Evolutionary conservation across 352 stramenopile species (phyloP).

Genomic region (Blastocystis sp.): DNA sequence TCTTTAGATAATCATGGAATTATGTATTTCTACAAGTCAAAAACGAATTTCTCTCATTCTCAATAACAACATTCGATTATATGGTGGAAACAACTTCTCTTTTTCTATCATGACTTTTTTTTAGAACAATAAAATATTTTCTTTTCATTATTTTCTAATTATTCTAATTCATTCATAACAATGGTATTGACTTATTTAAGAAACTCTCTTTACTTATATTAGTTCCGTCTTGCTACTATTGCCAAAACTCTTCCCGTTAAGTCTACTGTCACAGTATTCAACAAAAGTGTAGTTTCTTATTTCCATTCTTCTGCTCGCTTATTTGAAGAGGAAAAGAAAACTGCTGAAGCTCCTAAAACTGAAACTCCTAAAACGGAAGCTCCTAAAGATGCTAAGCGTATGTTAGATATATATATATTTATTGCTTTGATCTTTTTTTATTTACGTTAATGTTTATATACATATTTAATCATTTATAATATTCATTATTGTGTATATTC

Average conservation of each 20-base stretch:
- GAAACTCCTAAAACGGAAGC: neutral
- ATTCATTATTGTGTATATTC: no score
- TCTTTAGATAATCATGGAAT: no score
- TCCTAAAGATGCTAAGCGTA: neutral
- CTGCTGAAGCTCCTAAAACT: neutral
- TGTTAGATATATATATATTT: neutral
- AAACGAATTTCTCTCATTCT: no score
- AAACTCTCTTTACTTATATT: neutral
- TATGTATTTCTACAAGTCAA: no score
- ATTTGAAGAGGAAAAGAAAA: neutral
- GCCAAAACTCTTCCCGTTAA: neutral
- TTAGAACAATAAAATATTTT: neutral
- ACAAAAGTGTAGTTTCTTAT: no score
- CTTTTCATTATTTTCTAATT: neutral
- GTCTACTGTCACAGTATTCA: neutral
- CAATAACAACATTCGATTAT: no score
- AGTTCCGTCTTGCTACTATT: conserved; percentile 9
- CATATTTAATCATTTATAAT: no score
- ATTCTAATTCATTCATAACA: neutral
- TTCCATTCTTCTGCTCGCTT: conserved; percentile 5
- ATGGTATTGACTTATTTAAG: neutral
- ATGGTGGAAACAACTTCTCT: no score
- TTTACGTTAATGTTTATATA: no score
- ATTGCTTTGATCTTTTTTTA: no score
- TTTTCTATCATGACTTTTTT: neutral